Evolutionary conservation across 2,329 filamentous ascomycete genomes (phyloP), one percentile per base, ranked within the genome.

Genomic region (Claviceps quebecensis): DNA sequence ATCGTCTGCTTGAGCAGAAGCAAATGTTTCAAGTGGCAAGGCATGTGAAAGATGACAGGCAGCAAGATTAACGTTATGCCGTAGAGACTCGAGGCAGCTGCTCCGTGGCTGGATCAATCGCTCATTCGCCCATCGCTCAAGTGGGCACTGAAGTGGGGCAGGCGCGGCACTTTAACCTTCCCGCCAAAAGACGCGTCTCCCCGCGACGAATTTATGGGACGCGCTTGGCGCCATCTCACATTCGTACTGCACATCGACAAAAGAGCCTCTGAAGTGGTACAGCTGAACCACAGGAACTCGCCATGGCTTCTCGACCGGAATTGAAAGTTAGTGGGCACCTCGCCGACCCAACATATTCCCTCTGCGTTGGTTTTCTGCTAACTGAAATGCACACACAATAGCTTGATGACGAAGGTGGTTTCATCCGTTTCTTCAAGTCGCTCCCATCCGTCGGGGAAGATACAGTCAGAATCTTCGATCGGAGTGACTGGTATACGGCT

Each of bases 351-450:
- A 46, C 23, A 8, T 36, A 16, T 46, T 38, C 45, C 44, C 45
- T 13, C n/a, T 9, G 8, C 8, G n/a, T 11, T 8, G 9, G 11
- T 36, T 26, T 29, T 4, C 19, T 53, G 17, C 51, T 51, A 16
- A 40, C 44, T 7, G 47, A 50, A 16, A 34, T 23, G 17, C 34
- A 17, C 14, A 11, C 36, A 16, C 26, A 34, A 5, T 52, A 90
- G 86, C 87, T 97, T 65, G 94, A 98, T 63, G 93, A 98, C 65
- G 93, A 98, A 73, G 83, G 84, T 63, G 89, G 91, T 58, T 98
- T 98, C 74, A 96, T 97, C 71, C 87, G 84, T 59, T 95, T 89
- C 72, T 98, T 94, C 75, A 91, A 91, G 60, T 84, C 83, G n/a
- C 76, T 98, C 2, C 81, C 88, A 5, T 61, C 73, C 14, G 80